Base-by-base conservation (phyloP, 2,329 filamentous ascomycete genomes). In the Alternaria hordeiaustralica region DNA sequence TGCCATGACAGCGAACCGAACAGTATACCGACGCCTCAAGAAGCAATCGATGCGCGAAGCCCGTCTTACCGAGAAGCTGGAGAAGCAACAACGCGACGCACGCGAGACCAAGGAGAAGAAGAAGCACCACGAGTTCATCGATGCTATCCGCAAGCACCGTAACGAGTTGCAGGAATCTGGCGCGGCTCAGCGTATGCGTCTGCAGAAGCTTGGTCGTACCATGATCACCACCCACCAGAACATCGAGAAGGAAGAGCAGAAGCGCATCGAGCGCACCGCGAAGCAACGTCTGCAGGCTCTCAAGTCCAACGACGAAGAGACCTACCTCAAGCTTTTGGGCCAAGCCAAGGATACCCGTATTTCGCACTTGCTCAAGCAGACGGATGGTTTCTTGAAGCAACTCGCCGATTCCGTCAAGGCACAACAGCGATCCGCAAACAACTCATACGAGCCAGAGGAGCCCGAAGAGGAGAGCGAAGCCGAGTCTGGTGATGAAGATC, bases 281-380 rank as follows among this genome's bases (percentile, higher is more conserved):
- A 99, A 99, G 86, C 96, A 99, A 82, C 96, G 96, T 97, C 90
- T 99, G 70, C 95, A 98, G 82, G 96, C 96, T 65, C 87, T 99
- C 79, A 98, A 97, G 84, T 95, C 96, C 75, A 97, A 99, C 89
- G 96, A 99, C 80, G 96, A 99, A 84, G 96, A 98, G 83, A 97
- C 96, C 1, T 99, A 99, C 80, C 88, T 99, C 82, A 97, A 97
- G 82, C 87, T 99, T 77, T 90, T 99, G 74, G 96, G 97, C 77
- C 95, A 99, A 82, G 96, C 96, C 75, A 99, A 99, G 85, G 96
- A 99, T 84, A 98, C 95, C 43, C 95, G 96, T 90, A 99, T 99
- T 69, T 97, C 96, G 9, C 96, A 99, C 80, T 84, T 99, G 76
- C 90, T 99, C 73, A 93, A 93, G 78, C 96, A 99, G 83, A 99